Percentiles rank a stretch among this genome's conserved stretches.
Conservation (phyloP, 257 asterid species). For the Gardenia jasminoides region DNA sequence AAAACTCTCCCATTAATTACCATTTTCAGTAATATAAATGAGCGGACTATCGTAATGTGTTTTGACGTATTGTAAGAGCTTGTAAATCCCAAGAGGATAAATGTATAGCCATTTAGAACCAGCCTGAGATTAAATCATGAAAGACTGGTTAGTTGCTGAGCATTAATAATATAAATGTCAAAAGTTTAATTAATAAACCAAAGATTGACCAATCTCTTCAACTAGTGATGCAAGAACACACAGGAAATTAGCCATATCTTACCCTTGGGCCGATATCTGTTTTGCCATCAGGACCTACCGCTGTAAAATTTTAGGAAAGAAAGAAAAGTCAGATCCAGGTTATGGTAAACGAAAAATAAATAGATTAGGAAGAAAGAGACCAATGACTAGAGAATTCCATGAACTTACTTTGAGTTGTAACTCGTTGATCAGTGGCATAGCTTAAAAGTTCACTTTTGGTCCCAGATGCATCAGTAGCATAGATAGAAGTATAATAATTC, state of each 20-base stretch:
- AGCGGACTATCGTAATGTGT: conserved; percentile 20
- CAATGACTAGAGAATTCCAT: no score
- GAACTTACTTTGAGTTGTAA: conserved; percentile 8
- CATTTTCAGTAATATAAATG: conserved; percentile 37
- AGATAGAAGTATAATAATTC: conserved; percentile 26
- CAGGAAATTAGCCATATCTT: background rate
- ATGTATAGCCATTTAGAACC: conserved; percentile 31
- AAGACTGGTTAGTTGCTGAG: background rate
- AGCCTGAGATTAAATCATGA: background rate
- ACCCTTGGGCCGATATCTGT: conserved; percentile 24
- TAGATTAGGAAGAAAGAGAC: no score
- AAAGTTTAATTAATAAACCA: background rate
- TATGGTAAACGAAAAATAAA: background rate
- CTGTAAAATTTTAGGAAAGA: background rate
- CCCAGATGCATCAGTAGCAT: background rate
- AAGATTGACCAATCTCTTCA: background rate
- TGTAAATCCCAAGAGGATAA: conserved; percentile 27
- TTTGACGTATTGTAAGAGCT: conserved; percentile 15
- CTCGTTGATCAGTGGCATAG: conserved; percentile 7
- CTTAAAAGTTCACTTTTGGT: background rate
- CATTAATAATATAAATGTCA: background rate
- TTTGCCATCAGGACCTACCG: conserved; percentile 19
- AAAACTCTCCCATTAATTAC: background rate
- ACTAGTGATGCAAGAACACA: no score
- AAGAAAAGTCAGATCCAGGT: no score